Conservation (phyloP, 129 eudicot species). For the Centaurea solstitialis region DNA sequence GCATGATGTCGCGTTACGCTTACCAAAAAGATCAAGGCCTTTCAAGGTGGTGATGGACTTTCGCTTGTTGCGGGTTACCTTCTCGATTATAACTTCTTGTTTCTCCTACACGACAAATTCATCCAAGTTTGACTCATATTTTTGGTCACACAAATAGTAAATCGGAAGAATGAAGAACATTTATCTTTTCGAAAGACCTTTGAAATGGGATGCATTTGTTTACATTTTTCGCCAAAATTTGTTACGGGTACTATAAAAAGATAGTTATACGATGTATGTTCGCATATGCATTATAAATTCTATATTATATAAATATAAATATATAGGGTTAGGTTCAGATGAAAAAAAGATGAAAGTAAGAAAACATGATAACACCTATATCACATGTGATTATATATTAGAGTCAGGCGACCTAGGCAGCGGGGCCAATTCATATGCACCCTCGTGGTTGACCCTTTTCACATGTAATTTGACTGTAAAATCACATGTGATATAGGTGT, state of each 20-base stretch:
- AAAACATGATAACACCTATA: neutral
- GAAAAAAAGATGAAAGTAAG: neutral
- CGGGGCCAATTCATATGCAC: neutral
- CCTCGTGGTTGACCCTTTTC: neutral
- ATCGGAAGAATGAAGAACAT: neutral
- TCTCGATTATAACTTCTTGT: conserved; percentile 91
- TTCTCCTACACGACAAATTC: conserved; percentile 57
- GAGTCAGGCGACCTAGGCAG: no score
- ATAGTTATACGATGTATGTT: neutral
- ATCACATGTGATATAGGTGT: neutral
- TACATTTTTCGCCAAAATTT: neutral
- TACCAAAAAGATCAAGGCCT: conserved; percentile 86
- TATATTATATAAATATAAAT: neutral
- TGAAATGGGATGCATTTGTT: neutral
- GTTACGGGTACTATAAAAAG: neutral
- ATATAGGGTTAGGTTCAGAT: neutral
- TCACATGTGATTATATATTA: neutral
- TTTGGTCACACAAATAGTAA: neutral
- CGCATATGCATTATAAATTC: neutral
- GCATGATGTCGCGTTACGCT: conserved; percentile 13
- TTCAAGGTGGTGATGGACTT: conserved; percentile 87
- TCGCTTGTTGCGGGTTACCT: conserved; percentile 89
- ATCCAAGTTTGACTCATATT: conserved; percentile 10
- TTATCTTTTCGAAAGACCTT: neutral
- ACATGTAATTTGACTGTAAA: neutral